phyloP scores from a whole-genome alignment of 495 filamentous ascomycete genomes.

The Xylaria intraflava region DNA sequence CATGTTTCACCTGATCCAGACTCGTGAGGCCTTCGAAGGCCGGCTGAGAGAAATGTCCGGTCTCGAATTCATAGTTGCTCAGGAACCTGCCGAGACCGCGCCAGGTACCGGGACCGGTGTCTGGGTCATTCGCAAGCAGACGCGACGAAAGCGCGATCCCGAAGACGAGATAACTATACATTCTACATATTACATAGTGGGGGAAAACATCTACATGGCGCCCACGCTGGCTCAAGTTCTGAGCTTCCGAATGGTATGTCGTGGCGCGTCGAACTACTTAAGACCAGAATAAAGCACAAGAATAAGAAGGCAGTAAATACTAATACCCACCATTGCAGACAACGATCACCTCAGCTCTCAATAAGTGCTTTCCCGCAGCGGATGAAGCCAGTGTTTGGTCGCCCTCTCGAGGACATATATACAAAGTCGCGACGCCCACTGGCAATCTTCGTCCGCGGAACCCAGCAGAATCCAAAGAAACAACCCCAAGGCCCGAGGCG shows the following conservation, averaged over 20 bases:
- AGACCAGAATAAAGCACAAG: too few relatives aligned
- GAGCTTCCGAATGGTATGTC: constrained; percentile 60
- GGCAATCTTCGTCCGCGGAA: constrained; percentile 25
- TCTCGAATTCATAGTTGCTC: constrained; percentile 72
- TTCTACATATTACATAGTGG: constrained; percentile 75
- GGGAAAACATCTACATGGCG: constrained; percentile 84
- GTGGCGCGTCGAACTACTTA: background rate
- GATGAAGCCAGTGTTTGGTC: constrained; percentile 64
- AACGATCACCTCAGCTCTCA: constrained; percentile 60
- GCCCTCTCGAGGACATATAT: constrained; percentile 67
- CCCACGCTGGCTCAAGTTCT: constrained; percentile 73
- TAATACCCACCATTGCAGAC: constrained; percentile 24
- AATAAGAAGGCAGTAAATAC: constrained; percentile 1
- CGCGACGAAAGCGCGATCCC: constrained; percentile 53
- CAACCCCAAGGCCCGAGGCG: constrained; percentile 54
- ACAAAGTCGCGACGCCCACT: constrained; percentile 40
- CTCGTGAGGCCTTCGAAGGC: constrained; percentile 72
- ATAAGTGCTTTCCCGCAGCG: constrained; percentile 50
- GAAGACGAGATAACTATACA: constrained; percentile 64
- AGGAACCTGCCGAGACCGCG: constrained; percentile 62
- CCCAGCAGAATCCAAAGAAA: constrained; percentile 43
- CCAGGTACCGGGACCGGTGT: constrained; percentile 61
- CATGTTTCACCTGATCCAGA: constrained; percentile 51
- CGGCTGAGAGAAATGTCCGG: constrained; percentile 73
- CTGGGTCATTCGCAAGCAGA: constrained; percentile 92